Percentiles rank a stretch among this genome's conserved stretches.
Conservation (phyloP, 805 yeast genomes). For the Candida lessepsii region DNA sequence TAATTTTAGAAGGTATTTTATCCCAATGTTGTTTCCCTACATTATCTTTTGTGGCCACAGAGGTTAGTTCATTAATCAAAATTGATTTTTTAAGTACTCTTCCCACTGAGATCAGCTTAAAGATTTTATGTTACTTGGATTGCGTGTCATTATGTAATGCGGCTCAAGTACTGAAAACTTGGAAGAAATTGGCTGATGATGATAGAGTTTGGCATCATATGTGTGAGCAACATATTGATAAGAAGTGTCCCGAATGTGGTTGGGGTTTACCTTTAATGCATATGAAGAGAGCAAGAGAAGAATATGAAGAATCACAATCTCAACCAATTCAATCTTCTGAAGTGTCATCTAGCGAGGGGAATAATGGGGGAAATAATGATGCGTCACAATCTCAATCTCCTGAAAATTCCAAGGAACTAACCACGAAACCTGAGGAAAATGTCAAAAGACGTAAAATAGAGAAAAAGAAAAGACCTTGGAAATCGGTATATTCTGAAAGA, state of each 20-base stretch:
- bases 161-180: conserved; percentile 83
- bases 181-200: conserved; percentile 92
- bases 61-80: conserved; percentile 73
- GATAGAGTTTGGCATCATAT: conserved; percentile 97
- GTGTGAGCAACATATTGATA: conserved; percentile 97
- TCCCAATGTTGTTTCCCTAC: conserved; percentile 95
- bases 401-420: no score
- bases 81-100: conserved; percentile 85
- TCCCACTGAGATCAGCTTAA: conserved; percentile 82
- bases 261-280: conserved; percentile 98
- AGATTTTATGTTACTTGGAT: conserved; percentile 84
- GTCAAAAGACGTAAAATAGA: conserved; percentile 10
- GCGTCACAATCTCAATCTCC: no score
- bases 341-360: no score
- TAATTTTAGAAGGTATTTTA: conserved; percentile 79
- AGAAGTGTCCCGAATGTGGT: conserved; percentile 97
- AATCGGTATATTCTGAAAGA: conserved; percentile 87
- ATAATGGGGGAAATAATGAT: no score
- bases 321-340: not conserved
- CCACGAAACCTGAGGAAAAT: no score
- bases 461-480: conserved; percentile 75
- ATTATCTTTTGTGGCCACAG: conserved; percentile 78
- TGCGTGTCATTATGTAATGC: conserved; percentile 93
- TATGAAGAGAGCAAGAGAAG: conserved; percentile 69
- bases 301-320: conserved; percentile 12